phyloP scores from a whole-genome alignment of 176 grass and related monocot species.

The Guadua angustifolia region DNA sequence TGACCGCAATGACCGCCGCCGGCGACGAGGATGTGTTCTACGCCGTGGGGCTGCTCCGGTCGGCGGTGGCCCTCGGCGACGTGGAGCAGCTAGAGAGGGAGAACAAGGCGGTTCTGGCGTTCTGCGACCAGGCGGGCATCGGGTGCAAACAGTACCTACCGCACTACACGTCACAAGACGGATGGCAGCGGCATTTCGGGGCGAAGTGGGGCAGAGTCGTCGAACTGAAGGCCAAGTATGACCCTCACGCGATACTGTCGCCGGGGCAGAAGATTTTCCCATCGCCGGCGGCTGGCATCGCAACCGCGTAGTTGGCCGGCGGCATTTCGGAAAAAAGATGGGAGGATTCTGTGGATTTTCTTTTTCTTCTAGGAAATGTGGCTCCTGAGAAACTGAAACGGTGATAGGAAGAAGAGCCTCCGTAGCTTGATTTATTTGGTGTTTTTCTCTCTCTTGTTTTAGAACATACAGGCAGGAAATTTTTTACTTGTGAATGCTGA shows the following conservation, averaged over 20 bases:
- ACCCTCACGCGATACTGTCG: conserved; percentile 48
- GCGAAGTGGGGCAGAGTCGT: conserved; percentile 47
- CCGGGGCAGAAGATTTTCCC: conserved; percentile 48
- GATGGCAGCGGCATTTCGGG: conserved; percentile 52
- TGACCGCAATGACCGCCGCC: conserved; percentile 36
- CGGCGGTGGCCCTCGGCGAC: conserved; percentile 3
- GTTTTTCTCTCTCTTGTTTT: background rate
- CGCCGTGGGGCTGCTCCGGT: conserved; percentile 42
- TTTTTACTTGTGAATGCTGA: background rate
- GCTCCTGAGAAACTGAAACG: too few relatives aligned
- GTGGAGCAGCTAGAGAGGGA: conserved; percentile 24
- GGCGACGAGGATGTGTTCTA: conserved; percentile 57
- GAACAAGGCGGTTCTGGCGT: conserved; percentile 44
- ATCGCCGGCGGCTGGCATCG: background rate
- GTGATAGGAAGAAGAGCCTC: too few relatives aligned
- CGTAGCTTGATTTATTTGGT: too few relatives aligned
- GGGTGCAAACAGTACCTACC: conserved; percentile 56
- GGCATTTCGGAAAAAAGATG: background rate
- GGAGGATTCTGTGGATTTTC: too few relatives aligned
- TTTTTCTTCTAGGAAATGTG: too few relatives aligned
- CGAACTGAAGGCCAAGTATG: conserved; percentile 55
- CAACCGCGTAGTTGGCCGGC: background rate
- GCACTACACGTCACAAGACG: conserved; percentile 26
- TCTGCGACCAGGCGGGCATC: conserved; percentile 30
- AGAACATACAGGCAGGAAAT: background rate